Evolutionary conservation across 306 rosid species (phyloP).

Genomic region (Cucumis cinereus): DNA sequence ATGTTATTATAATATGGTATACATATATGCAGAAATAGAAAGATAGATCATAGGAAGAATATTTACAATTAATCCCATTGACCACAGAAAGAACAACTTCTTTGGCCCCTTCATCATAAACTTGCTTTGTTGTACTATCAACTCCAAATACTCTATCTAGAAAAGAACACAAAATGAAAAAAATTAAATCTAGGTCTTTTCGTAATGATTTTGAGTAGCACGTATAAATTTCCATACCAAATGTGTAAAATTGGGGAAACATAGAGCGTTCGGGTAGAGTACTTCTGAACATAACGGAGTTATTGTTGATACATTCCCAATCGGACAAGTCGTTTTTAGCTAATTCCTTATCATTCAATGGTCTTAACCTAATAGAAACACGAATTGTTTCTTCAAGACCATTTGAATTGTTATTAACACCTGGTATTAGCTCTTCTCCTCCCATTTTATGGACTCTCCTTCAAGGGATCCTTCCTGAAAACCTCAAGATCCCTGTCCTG

Average conservation of each 20-base stretch:
- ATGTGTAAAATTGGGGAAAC: constrained; percentile 32
- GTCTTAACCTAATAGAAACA: constrained; percentile 70
- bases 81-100: constrained; percentile 81
- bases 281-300: constrained; percentile 33
- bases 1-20: neutral
- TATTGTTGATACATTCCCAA: constrained; percentile 40
- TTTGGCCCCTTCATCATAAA: constrained; percentile 64
- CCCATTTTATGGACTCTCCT: constrained; percentile 1
- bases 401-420: constrained; percentile 10
- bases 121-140: constrained; percentile 43
- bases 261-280: constrained; percentile 29
- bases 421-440: constrained; percentile 12
- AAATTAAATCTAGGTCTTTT: neutral
- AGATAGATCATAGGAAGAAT: neutral
- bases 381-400: constrained; percentile 45
- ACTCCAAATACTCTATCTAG: constrained; percentile 68
- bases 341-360: constrained; percentile 52
- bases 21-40: constrained; percentile 3
- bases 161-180: neutral
- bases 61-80: constrained; percentile 81
- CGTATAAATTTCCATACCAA: constrained; percentile 25
- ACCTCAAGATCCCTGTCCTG: constrained; percentile 6
- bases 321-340: constrained; percentile 33
- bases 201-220: too few species aligned
- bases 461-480: neutral